phyloP scores from a whole-genome alignment of 805 yeast genomes.

The Wickerhamia fluorescens region DNA sequence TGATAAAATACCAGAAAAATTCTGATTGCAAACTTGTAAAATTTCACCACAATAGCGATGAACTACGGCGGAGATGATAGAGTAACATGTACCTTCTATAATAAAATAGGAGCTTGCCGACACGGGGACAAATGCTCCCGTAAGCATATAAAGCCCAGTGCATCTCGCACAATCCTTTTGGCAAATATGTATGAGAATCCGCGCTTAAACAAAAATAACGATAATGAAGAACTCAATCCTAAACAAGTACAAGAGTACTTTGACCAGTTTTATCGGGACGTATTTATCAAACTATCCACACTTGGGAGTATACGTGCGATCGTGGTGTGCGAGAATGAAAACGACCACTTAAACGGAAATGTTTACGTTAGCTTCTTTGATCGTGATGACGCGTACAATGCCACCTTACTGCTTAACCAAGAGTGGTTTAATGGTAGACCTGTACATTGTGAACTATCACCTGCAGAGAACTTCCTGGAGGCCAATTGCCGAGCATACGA shows the following conservation, averaged over 20 bases:
- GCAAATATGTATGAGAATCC: conserved; percentile 63
- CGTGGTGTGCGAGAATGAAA: conserved; percentile 76
- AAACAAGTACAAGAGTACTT: conserved; percentile 40
- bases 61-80: conserved; percentile 5
- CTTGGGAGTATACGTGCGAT: conserved; percentile 52
- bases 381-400: conserved; percentile 52
- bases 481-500: conserved; percentile 74
- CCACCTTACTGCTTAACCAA: conserved; percentile 56
- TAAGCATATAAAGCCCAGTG: conserved; percentile 58
- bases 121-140: conserved; percentile 87
- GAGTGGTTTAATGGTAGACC: conserved; percentile 83
- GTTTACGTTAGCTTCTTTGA: conserved; percentile 62
- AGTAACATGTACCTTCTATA: conserved; percentile 49
- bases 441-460: conserved; percentile 70
- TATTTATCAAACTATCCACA: conserved; percentile 53
- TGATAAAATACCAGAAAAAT: too few relatives aligned
- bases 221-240: conserved; percentile 23
- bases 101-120: conserved; percentile 86
- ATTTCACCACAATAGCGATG: conserved; percentile 1
- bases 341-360: conserved; percentile 79
- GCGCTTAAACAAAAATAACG: conserved; percentile 28
- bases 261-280: conserved; percentile 62
- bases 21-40: too few relatives aligned
- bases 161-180: conserved; percentile 58
- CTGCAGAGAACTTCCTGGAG: conserved; percentile 62